These are phyloP conservation scores for Conticribra weissflogii DNA, from an alignment of 108 stramenopile species.

Conservation along the genomic window DNA sequence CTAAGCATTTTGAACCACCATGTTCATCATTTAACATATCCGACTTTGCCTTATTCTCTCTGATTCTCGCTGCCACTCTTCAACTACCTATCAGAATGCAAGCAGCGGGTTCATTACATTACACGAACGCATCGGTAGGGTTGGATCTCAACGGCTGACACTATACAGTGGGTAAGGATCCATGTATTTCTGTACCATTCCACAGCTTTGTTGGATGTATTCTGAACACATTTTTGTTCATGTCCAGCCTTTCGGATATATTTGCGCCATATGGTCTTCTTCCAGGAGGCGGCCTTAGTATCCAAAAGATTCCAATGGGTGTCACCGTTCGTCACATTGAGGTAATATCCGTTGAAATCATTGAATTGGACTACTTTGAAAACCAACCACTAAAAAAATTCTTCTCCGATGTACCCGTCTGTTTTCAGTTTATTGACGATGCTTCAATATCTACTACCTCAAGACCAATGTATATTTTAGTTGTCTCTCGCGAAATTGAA, in stretches of 20 bases:
- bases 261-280: constrained; percentile 66
- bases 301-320: constrained; percentile 78
- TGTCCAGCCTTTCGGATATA: constrained; percentile 49
- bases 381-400: no score
- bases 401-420: no score
- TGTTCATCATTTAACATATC: not conserved
- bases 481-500: constrained; percentile 82
- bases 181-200: not conserved
- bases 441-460: constrained; percentile 58
- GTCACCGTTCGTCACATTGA: constrained; percentile 79
- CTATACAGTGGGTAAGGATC: constrained; percentile 62
- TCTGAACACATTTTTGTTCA: not conserved
- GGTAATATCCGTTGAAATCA: not conserved
- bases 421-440: constrained; percentile 68
- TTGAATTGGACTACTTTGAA: not conserved
- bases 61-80: not conserved
- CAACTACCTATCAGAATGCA: constrained; percentile 25
- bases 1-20: not conserved
- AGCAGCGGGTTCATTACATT: constrained; percentile 72
- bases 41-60: not conserved
- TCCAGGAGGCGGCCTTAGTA: constrained; percentile 73
- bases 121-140: constrained; percentile 86
- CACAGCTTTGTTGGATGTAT: not conserved
- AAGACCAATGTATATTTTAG: constrained; percentile 75
- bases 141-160: constrained; percentile 85